A percentile compares a stretch with the other conserved stretches of the same genome.
Conservation (phyloP, 257 asterid species). For the Solanum rostratum region DNA sequence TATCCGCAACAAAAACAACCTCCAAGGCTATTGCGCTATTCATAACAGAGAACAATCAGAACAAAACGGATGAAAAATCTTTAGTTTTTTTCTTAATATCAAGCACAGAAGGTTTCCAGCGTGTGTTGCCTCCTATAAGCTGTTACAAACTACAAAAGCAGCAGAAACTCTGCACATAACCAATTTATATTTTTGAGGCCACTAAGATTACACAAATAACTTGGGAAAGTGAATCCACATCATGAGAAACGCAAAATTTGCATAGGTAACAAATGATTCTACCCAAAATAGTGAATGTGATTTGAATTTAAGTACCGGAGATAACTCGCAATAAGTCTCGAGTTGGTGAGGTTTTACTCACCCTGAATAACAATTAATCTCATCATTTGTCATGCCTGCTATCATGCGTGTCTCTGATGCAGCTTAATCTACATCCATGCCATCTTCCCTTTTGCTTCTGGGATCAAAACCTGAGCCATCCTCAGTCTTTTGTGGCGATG, state of each 20-base stretch:
- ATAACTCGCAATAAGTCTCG: background rate
- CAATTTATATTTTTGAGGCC: background rate
- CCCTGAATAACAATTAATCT: background rate
- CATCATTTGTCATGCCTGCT: background rate
- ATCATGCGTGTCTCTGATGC: background rate
- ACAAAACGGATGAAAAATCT: background rate
- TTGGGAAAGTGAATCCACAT: background rate
- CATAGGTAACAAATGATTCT: background rate
- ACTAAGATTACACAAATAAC: background rate
- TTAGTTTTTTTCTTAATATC: background rate
- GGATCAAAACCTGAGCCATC: slow-evolving; percentile 18
- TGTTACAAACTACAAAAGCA: background rate
- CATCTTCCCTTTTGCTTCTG: slow-evolving; percentile 38
- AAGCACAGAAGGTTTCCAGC: background rate
- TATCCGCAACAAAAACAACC: background rate
- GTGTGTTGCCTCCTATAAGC: background rate
- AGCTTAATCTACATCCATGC: slow-evolving; percentile 38
- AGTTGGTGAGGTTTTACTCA: background rate
- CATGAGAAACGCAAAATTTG: background rate
- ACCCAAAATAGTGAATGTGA: background rate
- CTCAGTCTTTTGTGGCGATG: slow-evolving; percentile 24
- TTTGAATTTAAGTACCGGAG: background rate
- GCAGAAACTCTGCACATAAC: background rate
- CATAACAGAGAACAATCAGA: background rate
- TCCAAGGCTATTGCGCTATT: background rate